A percentile compares a stretch with the other conserved stretches of the same genome.
phyloP scores from a whole-genome alignment of 1,284 basidiomycete genomes.

The Pseudozyma pruni region DNA sequence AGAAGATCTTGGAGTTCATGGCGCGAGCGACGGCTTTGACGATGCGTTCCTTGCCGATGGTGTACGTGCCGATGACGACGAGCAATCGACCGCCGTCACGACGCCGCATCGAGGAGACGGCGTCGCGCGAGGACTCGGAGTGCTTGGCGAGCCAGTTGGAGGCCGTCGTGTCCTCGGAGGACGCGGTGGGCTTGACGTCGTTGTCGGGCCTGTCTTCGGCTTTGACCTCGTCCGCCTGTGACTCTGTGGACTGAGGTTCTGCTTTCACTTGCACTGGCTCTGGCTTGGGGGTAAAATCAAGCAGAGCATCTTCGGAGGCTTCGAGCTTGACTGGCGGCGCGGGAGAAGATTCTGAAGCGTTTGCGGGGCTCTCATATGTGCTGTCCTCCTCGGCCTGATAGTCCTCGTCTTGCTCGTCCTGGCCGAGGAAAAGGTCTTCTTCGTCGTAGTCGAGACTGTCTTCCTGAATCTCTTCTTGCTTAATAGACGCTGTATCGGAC shows the following conservation, averaged over 20 bases:
- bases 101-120: slow-evolving; percentile 9
- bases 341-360: slow-evolving; percentile 9
- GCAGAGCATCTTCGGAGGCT: too few relatives aligned
- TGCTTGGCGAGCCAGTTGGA: slow-evolving; percentile 48
- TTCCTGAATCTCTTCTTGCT: slow-evolving; percentile 56
- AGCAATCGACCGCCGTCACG: slow-evolving; percentile 70
- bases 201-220: slow-evolving; percentile 12
- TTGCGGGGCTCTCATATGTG: slow-evolving; percentile 8
- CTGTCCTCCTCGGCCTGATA: slow-evolving; percentile 26
- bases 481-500: slow-evolving; percentile 60
- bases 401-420: slow-evolving; percentile 14
- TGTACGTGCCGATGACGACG: slow-evolving; percentile 94
- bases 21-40: slow-evolving; percentile 91
- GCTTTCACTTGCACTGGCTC: too few relatives aligned
- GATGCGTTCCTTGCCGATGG: slow-evolving; percentile 95
- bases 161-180: slow-evolving; percentile 8
- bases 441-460: slow-evolving; percentile 51
- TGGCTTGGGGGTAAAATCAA: too few relatives aligned
- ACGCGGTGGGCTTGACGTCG: slow-evolving; percentile 5
- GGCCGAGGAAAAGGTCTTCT: slow-evolving; percentile 30
- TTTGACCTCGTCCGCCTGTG: slow-evolving; percentile 3
- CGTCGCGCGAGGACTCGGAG: slow-evolving; percentile 26
- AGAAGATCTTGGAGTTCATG: slow-evolving; percentile 86
- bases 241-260: not conserved
- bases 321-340: slow-evolving; percentile 26